Conservation (phyloP, 345 rosid genomes). For the Ceriops tagal region DNA sequence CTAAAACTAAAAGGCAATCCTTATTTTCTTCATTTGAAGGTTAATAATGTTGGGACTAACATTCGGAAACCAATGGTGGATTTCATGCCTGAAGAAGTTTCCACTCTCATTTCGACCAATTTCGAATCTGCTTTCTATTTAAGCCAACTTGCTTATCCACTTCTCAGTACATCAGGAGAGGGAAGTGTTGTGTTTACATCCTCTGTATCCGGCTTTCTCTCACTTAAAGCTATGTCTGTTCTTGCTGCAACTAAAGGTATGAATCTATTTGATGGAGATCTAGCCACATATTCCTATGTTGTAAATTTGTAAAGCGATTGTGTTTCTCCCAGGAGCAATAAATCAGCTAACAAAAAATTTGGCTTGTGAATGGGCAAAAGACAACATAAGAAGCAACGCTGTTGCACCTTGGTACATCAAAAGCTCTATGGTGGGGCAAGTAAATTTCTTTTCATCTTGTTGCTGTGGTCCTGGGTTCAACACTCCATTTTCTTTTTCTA, state of each 20-base stretch:
- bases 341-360: slow-evolving; percentile 67
- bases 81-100: slow-evolving; percentile 51
- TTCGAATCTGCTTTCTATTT: slow-evolving; percentile 72
- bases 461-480: neutral
- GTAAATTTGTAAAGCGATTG: neutral
- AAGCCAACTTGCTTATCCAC: slow-evolving; percentile 67
- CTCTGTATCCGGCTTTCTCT: slow-evolving; percentile 70
- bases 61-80: slow-evolving; percentile 65
- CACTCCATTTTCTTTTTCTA: neutral
- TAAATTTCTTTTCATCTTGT: slow-evolving; percentile 25
- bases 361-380: slow-evolving; percentile 88
- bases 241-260: slow-evolving; percentile 78
- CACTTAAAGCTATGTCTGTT: slow-evolving; percentile 66
- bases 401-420: slow-evolving; percentile 88
- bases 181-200: slow-evolving; percentile 67
- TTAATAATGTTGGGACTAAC: slow-evolving; percentile 75
- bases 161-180: slow-evolving; percentile 51
- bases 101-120: slow-evolving; percentile 58
- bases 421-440: slow-evolving; percentile 78
- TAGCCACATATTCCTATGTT: neutral
- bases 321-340: slow-evolving; percentile 52
- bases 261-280: neutral
- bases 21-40: slow-evolving; percentile 25
- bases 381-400: slow-evolving; percentile 71
- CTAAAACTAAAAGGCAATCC: neutral